Base-by-base conservation (phyloP, 2,329 filamentous ascomycete genomes). In the Atkinsonella texensis region DNA sequence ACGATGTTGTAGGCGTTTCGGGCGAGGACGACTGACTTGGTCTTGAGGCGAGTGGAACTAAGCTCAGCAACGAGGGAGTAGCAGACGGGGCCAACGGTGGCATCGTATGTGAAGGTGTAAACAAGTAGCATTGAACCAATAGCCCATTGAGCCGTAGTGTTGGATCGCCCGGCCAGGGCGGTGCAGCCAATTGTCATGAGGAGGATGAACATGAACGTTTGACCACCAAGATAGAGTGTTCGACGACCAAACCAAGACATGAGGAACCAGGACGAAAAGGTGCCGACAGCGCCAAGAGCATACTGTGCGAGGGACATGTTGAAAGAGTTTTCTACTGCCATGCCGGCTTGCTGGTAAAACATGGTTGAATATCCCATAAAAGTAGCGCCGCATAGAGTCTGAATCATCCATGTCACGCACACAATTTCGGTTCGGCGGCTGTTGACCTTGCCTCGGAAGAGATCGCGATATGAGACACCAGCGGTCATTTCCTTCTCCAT, bases 41-140 rank as follows among this genome's bases (percentile, higher is more conserved):
- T 71, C 45, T 72, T 66, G 18, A 75, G 65, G 40, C 72, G 71
- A 4, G 71, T 73, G 0, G 70, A 72, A 0, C 68, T 66, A 3
- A 74, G 55, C 58, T 75, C 73, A 1, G 73, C 79, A 4, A 95
- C 89, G 35, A 95, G 76, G 0, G 87, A 91, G 69, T 93, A 95
- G 69, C 86, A 89, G 28, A 95, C 87, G 39, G 55, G 68, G 0
- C 68, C 68, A 28, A 70, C 64, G 5, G 68, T 69, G 40, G 59
- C 60, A 53, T 70, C 62, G 50, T 70, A 70, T 47, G 70, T 65
- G 32, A 74, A 68, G 18, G 70, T 72, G 62, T 73, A 74, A 54
- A 71, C 62, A 20, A 69, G 56, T 2, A 69, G 64, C 51, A 80
- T 62, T 2, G 70, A 67, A 2, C 74, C 77, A 1, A 74, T 73